phyloP scores from a whole-genome alignment of 140 eudicot genomes.

The Artemisia princeps region DNA sequence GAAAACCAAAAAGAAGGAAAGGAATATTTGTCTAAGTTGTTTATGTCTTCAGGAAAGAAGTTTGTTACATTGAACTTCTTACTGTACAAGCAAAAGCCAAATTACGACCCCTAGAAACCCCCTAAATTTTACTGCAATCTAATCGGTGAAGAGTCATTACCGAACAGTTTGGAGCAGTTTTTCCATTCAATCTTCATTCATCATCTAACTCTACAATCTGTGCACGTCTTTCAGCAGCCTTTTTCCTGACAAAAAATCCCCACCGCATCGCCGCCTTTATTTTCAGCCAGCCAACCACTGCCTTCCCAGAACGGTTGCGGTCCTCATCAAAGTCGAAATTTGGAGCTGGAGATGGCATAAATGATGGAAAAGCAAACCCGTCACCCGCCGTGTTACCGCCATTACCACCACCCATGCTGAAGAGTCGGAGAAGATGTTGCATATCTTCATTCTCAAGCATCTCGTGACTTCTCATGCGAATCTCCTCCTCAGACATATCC shows the following conservation, averaged over 20 bases:
- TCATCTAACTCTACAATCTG: constrained; percentile 67
- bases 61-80: constrained; percentile 26
- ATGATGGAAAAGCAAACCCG: constrained; percentile 52
- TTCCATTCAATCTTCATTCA: constrained; percentile 29
- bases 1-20: constrained; percentile 11
- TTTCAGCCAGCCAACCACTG: constrained; percentile 83
- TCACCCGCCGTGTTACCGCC: constrained; percentile 49
- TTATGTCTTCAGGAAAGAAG: constrained; percentile 16
- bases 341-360: constrained; percentile 55
- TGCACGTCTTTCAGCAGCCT: constrained; percentile 84
- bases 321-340: constrained; percentile 55
- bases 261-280: constrained; percentile 90
- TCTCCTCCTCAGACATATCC: constrained; percentile 75
- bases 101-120: constrained; percentile 23
- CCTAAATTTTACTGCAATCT: constrained; percentile 20
- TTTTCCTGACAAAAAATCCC: constrained; percentile 82
- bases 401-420: constrained; percentile 62
- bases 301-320: constrained; percentile 62
- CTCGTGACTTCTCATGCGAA: constrained; percentile 76
- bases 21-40: constrained; percentile 18
- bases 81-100: constrained; percentile 33
- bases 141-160: not conserved
- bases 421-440: constrained; percentile 72
- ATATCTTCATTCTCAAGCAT: constrained; percentile 82
- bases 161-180: not conserved